A percentile compares a stretch with the other conserved stretches of the same genome.
phyloP scores from a whole-genome alignment of 352 stramenopile genomes.

The Globisporangium mamillatum region DNA sequence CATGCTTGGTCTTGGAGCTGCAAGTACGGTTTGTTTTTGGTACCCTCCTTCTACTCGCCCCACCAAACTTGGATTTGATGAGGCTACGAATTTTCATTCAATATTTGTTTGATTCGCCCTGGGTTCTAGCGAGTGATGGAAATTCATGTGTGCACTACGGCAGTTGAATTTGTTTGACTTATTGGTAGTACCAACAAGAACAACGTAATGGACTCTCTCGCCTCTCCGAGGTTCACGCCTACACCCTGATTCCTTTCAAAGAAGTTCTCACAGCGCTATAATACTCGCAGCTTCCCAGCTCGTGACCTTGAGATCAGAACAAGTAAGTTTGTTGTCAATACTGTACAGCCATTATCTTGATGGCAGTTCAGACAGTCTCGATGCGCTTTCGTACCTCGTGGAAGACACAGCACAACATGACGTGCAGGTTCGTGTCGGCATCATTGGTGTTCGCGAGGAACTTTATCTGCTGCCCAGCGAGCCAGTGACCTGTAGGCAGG shows the following conservation, averaged over 20 bases:
- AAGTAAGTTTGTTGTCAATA: neutral
- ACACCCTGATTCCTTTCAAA: neutral
- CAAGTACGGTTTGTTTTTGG: too few relatives aligned
- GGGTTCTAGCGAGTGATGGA: neutral
- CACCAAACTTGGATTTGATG: too few relatives aligned
- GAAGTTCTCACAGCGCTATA: neutral
- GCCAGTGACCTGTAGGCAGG: conserved; percentile 23
- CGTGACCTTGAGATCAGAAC: neutral
- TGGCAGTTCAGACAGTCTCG: neutral
- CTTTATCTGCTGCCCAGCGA: conserved; percentile 25
- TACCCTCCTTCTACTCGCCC: too few relatives aligned
- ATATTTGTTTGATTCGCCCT: too few relatives aligned
- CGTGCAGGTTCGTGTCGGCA: conserved; percentile 9
- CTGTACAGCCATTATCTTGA: neutral
- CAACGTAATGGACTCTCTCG: neutral
- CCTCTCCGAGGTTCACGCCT: neutral
- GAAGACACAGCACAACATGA: conserved; percentile 19
- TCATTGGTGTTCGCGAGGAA: conserved; percentile 1
- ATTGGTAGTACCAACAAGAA: neutral
- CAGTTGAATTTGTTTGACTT: neutral
- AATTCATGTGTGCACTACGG: neutral
- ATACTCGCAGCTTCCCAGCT: neutral
- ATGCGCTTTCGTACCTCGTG: conserved; percentile 10
- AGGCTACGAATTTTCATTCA: neutral
- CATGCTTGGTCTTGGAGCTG: too few relatives aligned